Evolutionary conservation across 2,329 filamentous ascomycete species (phyloP), one percentile per base, ranked within the genome.

Genomic region (Endothia cerciana): DNA sequence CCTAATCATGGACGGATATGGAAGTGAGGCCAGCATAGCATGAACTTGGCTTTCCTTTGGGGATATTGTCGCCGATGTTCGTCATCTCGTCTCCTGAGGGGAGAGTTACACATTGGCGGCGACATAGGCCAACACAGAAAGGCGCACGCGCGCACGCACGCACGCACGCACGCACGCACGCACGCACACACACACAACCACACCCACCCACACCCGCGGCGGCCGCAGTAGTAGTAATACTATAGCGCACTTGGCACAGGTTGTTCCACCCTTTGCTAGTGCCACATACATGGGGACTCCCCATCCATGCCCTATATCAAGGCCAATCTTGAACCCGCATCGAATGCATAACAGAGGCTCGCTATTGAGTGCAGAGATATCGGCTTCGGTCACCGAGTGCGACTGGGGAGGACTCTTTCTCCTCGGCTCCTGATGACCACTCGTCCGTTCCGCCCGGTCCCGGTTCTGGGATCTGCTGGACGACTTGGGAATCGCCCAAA

Each of bases 261-360:
- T n/a, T n/a, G n/a, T n/a, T n/a, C n/a, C 33, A 1, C 33, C 33
- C 10, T 36, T 10, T 36, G 33, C 33, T 36, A 36, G 33, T 36
- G 33, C 6, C n/a, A n/a, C n/a, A n/a, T n/a, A n/a, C n/a, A n/a
- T n/a, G n/a, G n/a, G n/a, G n/a, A n/a, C n/a, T n/a, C n/a, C n/a
- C n/a, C n/a, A n/a, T n/a, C n/a, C n/a, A n/a, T 10, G 33, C 33
- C 33, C 33, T 36, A 36, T 36, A 43, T 47, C 47, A 38, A 45
- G 47, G 45, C 40, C 45, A 15, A n/a, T 56, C 33, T 43, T 28
- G 28, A 22, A 40, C 19, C 45, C 53, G 25, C 51, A 53, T 19
- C 55, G 41, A 55, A 67, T 64, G 62, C 65, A 58, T 60, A 60
- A 64, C 19, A 40, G 43, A 49, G 51, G 36, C n/a, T 40, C 33